Conservation (phyloP, 2,329 filamentous ascomycete species). For the Cladosporium sphaerospermum region DNA sequence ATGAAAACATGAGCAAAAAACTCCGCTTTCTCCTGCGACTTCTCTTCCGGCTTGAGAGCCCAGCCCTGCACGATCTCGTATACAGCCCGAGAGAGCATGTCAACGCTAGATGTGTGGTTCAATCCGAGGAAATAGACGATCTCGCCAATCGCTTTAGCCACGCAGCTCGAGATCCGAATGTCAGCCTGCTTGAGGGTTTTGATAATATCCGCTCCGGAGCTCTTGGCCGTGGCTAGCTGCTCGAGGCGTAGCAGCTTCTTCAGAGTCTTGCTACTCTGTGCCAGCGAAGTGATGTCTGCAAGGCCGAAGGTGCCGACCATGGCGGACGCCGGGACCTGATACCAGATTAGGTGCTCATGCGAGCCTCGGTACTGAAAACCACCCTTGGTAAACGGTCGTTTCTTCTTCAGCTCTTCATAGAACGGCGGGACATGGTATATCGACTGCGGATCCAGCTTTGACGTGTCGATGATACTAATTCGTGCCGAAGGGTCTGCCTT, state of each 20-base stretch:
- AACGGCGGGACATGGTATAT: not conserved
- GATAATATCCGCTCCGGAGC: not conserved
- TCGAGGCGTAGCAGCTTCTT: conserved; percentile 1
- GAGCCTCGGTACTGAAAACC: not conserved
- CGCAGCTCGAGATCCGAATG: not conserved
- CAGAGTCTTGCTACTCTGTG: not conserved
- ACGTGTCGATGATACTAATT: conserved; percentile 4
- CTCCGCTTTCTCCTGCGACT: not conserved
- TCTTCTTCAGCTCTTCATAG: not conserved
- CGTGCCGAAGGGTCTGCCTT: not conserved
- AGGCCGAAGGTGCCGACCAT: conserved; percentile 2
- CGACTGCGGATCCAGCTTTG: not conserved
- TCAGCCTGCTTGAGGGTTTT: not conserved
- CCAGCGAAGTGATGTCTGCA: not conserved
- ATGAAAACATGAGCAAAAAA: not conserved
- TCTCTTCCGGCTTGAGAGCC: not conserved
- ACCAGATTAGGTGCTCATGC: not conserved
- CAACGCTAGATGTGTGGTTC: not conserved
- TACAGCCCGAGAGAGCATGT: not conserved
- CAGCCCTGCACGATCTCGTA: conserved; percentile 7
- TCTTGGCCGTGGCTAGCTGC: not conserved
- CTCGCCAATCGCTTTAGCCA: conserved; percentile 1
- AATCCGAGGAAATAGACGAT: not conserved
- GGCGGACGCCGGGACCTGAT: not conserved
- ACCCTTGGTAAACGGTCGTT: not conserved